Evolutionary conservation across 176 grass and related monocot species (phyloP), one percentile per base, ranked within the genome.

Genomic region (Puya raimondii): DNA sequence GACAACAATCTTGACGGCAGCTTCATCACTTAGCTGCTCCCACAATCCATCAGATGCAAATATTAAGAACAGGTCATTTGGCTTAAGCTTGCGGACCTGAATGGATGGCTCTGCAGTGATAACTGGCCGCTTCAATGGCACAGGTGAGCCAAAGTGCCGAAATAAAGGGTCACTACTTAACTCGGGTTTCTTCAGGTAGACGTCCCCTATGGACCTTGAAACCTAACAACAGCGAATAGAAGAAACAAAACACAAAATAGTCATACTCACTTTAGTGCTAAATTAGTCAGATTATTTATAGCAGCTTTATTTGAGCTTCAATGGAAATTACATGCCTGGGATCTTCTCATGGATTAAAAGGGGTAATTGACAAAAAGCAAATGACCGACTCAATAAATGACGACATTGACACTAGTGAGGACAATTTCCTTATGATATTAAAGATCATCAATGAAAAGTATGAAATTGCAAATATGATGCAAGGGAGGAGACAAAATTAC

Each of bases 1-100:
- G 80, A 86, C 86, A 65, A 96, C 91, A 15, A 96, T 96, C 48
- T 96, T 82, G 65, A 91, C 91, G 1, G 88, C 91, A 77, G 53
- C 80, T 51, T 96, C 83, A 11, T 96, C 91, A 4, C 66, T 91
- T 15, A 96, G 79, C 68, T 96, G 85, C 72, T 96, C 91, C 91
- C 91, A 96, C 48, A 96, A 81, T 63, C 91, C 91, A 42, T 96
- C 91, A 1, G 91, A 91, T 70, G 91, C 91, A 77, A 96, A 96
- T 79, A 96, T 96, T 50, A 96, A 63, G 20, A 91, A 96, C 11
- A 82, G 58, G 52, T 96, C 91, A 7, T 69, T 80, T 53, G 85
- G 78, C 57, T 79, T 88, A 18, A 96, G 82, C 70, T 91, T 86
- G 52, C 20, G 80, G 48, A 88, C 83, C n/a, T 74, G 64, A n/a